Conservation (phyloP, 768 basidiomycete genomes). For the Boletus vinaceobasis region DNA sequence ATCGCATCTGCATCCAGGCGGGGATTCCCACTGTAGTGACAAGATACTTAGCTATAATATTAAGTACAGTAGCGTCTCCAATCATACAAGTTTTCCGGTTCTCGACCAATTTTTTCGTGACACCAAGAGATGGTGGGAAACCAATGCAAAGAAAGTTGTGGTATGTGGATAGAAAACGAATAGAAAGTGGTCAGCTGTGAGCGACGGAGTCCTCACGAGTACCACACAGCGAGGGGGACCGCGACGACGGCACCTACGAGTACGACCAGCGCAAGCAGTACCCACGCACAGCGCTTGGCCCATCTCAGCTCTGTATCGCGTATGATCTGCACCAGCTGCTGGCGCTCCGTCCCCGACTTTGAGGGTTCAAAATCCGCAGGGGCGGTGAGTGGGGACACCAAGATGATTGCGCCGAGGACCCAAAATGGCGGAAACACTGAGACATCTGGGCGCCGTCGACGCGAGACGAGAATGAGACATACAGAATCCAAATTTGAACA, state of each 20-base stretch:
- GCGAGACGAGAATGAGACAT: slow-evolving; percentile 18
- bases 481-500: slow-evolving; percentile 52
- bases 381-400: slow-evolving; percentile 38
- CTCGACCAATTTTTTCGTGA: neutral
- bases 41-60: neutral
- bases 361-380: slow-evolving; percentile 28
- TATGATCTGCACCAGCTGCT: slow-evolving; percentile 30
- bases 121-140: neutral
- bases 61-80: neutral
- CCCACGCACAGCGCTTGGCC: slow-evolving; percentile 35
- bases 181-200: neutral
- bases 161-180: neutral
- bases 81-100: neutral
- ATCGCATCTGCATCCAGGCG: neutral
- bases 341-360: slow-evolving; percentile 37
- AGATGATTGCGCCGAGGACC: slow-evolving; percentile 40
- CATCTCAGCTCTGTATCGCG: slow-evolving; percentile 39
- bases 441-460: neutral
- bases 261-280: neutral
- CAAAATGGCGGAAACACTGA: slow-evolving; percentile 51
- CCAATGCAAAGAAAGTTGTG: too few relatives aligned
- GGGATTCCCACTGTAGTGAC: neutral
- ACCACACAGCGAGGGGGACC: neutral
- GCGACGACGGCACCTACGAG: neutral
- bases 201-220: neutral